Evolutionary conservation across 2,329 filamentous ascomycete genomes (phyloP), one percentile per base, ranked within the genome.

Genomic region (Clarireedia paspali): DNA sequence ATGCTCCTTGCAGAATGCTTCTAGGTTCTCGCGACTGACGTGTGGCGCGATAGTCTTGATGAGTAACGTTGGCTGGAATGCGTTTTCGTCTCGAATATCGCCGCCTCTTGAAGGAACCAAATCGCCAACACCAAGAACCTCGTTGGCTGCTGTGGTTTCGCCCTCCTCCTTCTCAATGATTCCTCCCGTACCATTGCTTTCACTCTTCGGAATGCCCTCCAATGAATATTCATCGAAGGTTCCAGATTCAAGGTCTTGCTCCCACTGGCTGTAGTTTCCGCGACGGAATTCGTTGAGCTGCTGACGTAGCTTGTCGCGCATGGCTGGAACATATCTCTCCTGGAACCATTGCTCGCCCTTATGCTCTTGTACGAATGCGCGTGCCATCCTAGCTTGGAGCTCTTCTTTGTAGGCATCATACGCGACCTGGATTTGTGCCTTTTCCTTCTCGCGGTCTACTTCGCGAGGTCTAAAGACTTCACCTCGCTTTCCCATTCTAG

Each of bases 21-120:
- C 94, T 20, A 99, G 82, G 66, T 96, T 97, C 50, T 88, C 84
- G 40, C 94, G 88, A 66, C 90, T 96, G 60, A 99, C 94, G 57
- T 95, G 95, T 6, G 94, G 94, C 4, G 94, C 92, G 67, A 99
- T 91, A 0, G 94, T 99, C 76, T 99, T 99, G 77, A 99, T 96
- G 47, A 99, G 82, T 17, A 99, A 79, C 0, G 95, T 96, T 14
- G 94, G 94, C 70, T 95, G 90, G 62, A 87, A 85, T 34, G 94
- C 81, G 49, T 87, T 88, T 63, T 96, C 91, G 67, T 99, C 94
- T 39, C 90, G 85, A 51, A 97, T 81, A 62, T 97, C 92, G 49
- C 88, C 89, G 27, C 88, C 89, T 62, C 83, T 84, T 42, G 85
- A 85, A 36, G 94, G 91, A 14, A 97, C 82, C 49, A 97, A 77